Evolutionary conservation across 129 eudicot genomes (phyloP), one percentile per base, ranked within the genome.

Genomic region (Flaveria robusta): DNA sequence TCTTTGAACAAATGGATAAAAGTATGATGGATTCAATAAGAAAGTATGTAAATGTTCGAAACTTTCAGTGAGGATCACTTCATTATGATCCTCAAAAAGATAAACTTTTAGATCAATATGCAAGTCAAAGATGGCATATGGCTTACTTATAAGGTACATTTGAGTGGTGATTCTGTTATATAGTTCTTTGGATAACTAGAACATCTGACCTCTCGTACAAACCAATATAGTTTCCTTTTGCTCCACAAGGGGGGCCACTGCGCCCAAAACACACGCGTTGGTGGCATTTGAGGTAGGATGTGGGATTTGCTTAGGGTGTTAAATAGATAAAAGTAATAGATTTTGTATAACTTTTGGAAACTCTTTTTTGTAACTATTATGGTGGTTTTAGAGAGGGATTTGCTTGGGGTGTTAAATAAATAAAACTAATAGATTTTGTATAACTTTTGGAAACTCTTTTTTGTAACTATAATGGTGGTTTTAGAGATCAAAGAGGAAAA

Each of bases 401-500:
- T n/a, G n/a, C n/a, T n/a, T n/a, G n/a, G n/a, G n/a, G 56, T 20
- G 23, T 66, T 16, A 13, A 16, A 51, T 34, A 29, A 34, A 34
- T 15, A n/a, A 37, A 15, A 19, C 50, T 41, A 9, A 16, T 16
- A 42, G 41, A 14, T 22, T 34, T 43, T 4, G 56, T 22, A n/a
- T 69, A 24, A 34, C n/a, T 39, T 42, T 29, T 64, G 49, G 20
- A 23, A 11, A 6, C 9, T 11, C 34, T 19, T 16, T 26, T 56
- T 22, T 26, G 23, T 45, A 14, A 64, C 11, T 46, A 31, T 66
- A 43, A 52, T 71, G 39, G 37, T 79, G 63, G 65, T 9, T 68
- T 71, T 68, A 77, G 92, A 65, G 45, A 47, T 74, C 23, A 58
- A 79, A 80, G 86, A 77, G 66, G 89, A 85, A 50, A 79, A 52